Base-by-base conservation (phyloP, 805 yeast species). In the Candida endomychidarum region DNA sequence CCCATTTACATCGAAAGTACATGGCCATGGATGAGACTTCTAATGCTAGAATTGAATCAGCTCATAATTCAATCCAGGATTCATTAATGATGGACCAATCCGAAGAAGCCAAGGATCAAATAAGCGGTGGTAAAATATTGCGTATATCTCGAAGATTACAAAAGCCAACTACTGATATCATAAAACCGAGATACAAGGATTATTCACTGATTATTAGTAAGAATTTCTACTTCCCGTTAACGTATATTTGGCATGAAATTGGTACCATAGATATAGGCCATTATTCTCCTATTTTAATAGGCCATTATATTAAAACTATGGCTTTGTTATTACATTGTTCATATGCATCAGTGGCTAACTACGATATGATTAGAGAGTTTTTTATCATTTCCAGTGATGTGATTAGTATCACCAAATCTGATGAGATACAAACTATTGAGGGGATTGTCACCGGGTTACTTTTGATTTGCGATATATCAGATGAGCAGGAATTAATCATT, bases 241-340 rank as follows among this genome's bases (percentile, higher is more conserved):
- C 74, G 0, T 66, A 70, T 5, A 61, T 74, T 1, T 81, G 83
- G 82, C 53, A 66, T 30, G 74, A 72, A 40, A 67, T 67, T 16
- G 71, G 64, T 25, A 77, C 70, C 7, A 67, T 73, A 28, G 61
- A 63, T 29, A 59, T 76, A 25, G 84, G 86, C 0, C 70, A 65
- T 28, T 77, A 78, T 49, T 73, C 84, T 0, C 69, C 75, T 1
- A 49, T 82, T 1, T 57, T 83, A 15, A 65, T 68, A 24, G 69
- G 78, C 0, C 90, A 84, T 53, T 83, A 70, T 55, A 49, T 84
- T 33, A 72, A 76, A 39, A 80, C 86, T 0, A 52, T 84, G 39
- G 69, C 78, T 0, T 51, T 83, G n/a, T 49, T 84, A 2, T 54
- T 81, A 15, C 78, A 77, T 38, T 63, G 79, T 36, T 78, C 84